phyloP scores from a whole-genome alignment of 306 rosid species.

The Pyrus pyrifolia region DNA sequence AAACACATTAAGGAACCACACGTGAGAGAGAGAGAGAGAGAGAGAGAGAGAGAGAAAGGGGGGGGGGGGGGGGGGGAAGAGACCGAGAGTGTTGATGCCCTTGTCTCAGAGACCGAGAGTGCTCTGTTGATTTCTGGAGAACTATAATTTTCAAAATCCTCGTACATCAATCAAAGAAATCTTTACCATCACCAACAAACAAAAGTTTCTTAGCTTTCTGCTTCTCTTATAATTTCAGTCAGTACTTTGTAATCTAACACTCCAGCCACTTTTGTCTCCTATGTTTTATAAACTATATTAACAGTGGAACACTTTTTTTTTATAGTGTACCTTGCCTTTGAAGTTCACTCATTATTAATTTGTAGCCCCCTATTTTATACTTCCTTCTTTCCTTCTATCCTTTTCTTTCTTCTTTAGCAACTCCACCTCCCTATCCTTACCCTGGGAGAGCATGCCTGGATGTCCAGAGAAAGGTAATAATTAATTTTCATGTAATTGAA shows the following conservation, averaged over 20 bases:
- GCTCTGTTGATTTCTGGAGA: not conserved
- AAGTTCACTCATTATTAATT: constrained; percentile 40
- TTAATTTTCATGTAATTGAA: not conserved
- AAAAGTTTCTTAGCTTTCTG: not conserved
- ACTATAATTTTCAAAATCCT: constrained; percentile 27
- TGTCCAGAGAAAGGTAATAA: constrained; percentile 97
- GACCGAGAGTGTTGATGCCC: constrained; percentile 27
- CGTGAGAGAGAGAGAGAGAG: constrained; percentile 47
- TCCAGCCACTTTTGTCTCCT: not conserved
- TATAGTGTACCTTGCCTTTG: constrained; percentile 65
- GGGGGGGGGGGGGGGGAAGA: not conserved
- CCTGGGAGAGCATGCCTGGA: constrained; percentile 81
- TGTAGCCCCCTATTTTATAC: constrained; percentile 32
- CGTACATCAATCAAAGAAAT: constrained; percentile 24
- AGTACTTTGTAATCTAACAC: not conserved
- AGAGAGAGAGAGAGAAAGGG: constrained; percentile 19
- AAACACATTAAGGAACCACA: constrained; percentile 69
- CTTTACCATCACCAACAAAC: constrained; percentile 9
- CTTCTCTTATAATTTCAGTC: not conserved
- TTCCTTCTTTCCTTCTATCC: constrained; percentile 11
- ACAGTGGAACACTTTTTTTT: constrained; percentile 29
- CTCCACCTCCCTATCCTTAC: constrained; percentile 19
- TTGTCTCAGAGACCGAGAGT: not conserved
- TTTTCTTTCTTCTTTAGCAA: constrained; percentile 22
- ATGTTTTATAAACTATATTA: constrained; percentile 27